Evolutionary conservation across 768 basidiomycete species (phyloP), one percentile per base, ranked within the genome.

Genomic region (Amanita thiersii): DNA sequence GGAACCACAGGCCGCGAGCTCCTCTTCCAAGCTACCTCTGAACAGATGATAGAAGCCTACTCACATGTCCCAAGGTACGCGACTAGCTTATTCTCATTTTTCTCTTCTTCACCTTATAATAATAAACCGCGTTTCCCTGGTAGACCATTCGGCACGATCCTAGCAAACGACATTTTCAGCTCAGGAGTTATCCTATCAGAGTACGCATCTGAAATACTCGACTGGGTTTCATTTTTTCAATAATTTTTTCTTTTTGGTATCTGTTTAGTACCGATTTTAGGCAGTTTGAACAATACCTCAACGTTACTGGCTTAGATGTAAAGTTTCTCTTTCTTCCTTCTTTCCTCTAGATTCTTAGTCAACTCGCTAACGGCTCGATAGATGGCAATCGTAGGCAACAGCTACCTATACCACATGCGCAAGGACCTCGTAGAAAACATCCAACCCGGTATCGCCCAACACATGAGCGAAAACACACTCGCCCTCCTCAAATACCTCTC

Each of bases 11-110:
- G 94, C 0, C 85, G 80, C 19, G 92, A 92, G 52, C 63, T 97
- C 5, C 73, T 97, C 11, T 98, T 98, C 68, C 94, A 98, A 66
- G 94, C 92, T 0, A 97, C 92, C 0, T 90, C 87, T 4, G 78
- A 89, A 53, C 77, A 96, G 59, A 96, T 98, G 93, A 86, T 96
- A 4, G 72, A 83, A 36, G 92, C 90, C 0, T 93, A 92, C 55
- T 77, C 86, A 0, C 73, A 80, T 50, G 88, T 88, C 0, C 89
- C 91, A 2, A 70, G 84, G 86, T 79, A 45, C 33, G 57, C 47
- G 2, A 17, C 20, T 23, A 32, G 8, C 18, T 23, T 23, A 32
- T 17, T 23, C 17, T 31, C 9, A 20, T 31, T 14, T 28, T 19
- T 33, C 17, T 41, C 39, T 18, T 43, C 9, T 40, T 28, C 2